These are phyloP conservation scores for Saturnispora sanitii DNA, from an alignment of 805 yeast genomes.

Conservation along the genomic window DNA sequence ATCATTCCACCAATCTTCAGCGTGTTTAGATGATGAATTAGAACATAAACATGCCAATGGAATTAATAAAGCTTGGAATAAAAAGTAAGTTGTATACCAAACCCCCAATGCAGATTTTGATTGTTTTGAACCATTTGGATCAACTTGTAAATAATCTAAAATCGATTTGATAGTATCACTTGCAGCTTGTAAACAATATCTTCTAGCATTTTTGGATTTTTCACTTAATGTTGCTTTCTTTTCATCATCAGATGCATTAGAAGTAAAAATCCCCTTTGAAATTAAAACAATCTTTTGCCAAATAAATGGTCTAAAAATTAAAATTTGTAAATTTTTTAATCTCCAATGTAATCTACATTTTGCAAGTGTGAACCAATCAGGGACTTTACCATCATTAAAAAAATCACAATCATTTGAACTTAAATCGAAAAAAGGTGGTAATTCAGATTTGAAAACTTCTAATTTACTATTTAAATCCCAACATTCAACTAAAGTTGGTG, in stretches of 20 bases:
- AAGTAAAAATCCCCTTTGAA: constrained; percentile 13
- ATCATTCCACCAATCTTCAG: constrained; percentile 35
- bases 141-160: constrained; percentile 26
- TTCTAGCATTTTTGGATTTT: constrained; percentile 40
- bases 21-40: constrained; percentile 38
- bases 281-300: constrained; percentile 33
- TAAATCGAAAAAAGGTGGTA: constrained; percentile 33
- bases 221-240: constrained; percentile 20
- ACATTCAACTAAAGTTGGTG: constrained; percentile 41
- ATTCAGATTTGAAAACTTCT: constrained; percentile 27
- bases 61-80: constrained; percentile 54
- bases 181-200: constrained; percentile 42
- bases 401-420: constrained; percentile 1
- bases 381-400: constrained; percentile 17
- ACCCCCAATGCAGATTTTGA: constrained; percentile 36
- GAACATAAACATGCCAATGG: constrained; percentile 46
- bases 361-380: constrained; percentile 46
- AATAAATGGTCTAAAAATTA: constrained; percentile 46
- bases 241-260: constrained; percentile 10
- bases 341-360: constrained; percentile 50
- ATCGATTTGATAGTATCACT: constrained; percentile 44
- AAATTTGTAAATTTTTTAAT: constrained; percentile 44
- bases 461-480: constrained; percentile 37
- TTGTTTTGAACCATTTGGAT: constrained; percentile 3
- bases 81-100: constrained; percentile 56